Evolutionary conservation across 768 basidiomycete genomes (phyloP).

Genomic region (Pleurotus tuber-regium): DNA sequence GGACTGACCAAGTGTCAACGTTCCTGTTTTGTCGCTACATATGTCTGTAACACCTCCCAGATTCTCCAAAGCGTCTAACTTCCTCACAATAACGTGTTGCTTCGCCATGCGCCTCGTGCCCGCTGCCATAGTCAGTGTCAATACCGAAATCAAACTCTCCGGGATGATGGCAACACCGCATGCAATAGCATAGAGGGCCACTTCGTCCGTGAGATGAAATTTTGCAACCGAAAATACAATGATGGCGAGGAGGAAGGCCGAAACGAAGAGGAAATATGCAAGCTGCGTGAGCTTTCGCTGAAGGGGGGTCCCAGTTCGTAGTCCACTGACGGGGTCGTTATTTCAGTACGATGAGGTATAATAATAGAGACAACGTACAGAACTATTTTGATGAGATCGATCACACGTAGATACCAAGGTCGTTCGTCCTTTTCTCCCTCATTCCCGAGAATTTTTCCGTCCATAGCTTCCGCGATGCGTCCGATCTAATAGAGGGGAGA

Average conservation of each 20-base stretch:
- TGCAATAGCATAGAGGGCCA: constrained; percentile 10
- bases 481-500: constrained; percentile 26
- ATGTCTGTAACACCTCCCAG: constrained; percentile 52
- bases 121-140: constrained; percentile 13
- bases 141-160: constrained; percentile 12
- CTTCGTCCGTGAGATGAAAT: constrained; percentile 2
- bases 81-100: constrained; percentile 60
- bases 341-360: not conserved
- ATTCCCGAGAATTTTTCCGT: constrained; percentile 19
- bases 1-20: constrained; percentile 33
- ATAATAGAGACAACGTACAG: constrained; percentile 23
- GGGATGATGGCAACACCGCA: constrained; percentile 13
- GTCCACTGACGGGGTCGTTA: constrained; percentile 3
- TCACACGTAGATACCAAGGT: constrained; percentile 22
- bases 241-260: constrained; percentile 13
- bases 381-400: constrained; percentile 20
- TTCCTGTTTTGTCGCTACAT: constrained; percentile 70
- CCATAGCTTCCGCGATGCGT: constrained; percentile 34
- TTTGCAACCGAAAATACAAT: constrained; percentile 14
- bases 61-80: constrained; percentile 62
- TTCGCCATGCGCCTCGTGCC: constrained; percentile 14
- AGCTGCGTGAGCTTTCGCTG: constrained; percentile 15
- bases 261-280: constrained; percentile 14
- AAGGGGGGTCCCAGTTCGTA: constrained; percentile 15
- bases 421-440: constrained; percentile 15